These are phyloP conservation scores for Fusarium globosum DNA, from an alignment of 2,329 filamentous ascomycete genomes.

Conservation along the genomic window DNA sequence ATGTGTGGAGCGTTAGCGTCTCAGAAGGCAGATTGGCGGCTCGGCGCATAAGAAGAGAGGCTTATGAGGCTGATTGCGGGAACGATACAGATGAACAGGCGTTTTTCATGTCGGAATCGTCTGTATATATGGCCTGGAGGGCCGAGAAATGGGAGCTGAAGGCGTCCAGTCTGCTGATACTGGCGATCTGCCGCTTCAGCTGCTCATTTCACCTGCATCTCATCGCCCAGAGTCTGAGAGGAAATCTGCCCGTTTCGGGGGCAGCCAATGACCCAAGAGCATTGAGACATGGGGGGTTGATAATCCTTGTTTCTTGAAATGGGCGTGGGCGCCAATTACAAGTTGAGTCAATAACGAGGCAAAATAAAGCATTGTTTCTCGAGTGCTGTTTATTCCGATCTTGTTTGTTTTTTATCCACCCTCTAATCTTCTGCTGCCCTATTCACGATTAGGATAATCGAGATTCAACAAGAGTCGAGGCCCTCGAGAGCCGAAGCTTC, in stretches of 20 bases:
- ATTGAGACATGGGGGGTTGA: conserved; percentile 26
- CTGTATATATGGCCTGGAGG: conserved; percentile 1
- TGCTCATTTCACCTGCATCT: conserved; percentile 13
- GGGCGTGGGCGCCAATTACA: not conserved
- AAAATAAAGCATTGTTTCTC: not conserved
- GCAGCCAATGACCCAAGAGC: conserved; percentile 15
- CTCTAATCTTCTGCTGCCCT: not conserved
- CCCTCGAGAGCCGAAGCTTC: not conserved
- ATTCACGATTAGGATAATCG: not conserved
- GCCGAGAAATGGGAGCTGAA: not conserved
- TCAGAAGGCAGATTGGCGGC: not conserved
- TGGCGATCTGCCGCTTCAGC: conserved; percentile 11
- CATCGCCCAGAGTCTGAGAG: not conserved
- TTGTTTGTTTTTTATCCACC: not conserved
- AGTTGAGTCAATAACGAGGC: not conserved
- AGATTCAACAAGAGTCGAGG: not conserved
- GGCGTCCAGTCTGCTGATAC: not conserved
- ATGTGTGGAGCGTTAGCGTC: not conserved
- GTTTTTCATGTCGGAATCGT: not conserved
- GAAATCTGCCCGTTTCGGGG: not conserved
- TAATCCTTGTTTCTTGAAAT: conserved; percentile 14
- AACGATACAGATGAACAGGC: not conserved
- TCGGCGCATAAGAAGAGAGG: not conserved
- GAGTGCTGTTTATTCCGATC: not conserved
- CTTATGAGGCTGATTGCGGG: not conserved